Evolutionary conservation across 176 grass and related monocot species (phyloP).

Genomic region (Oryza glumipatula): DNA sequence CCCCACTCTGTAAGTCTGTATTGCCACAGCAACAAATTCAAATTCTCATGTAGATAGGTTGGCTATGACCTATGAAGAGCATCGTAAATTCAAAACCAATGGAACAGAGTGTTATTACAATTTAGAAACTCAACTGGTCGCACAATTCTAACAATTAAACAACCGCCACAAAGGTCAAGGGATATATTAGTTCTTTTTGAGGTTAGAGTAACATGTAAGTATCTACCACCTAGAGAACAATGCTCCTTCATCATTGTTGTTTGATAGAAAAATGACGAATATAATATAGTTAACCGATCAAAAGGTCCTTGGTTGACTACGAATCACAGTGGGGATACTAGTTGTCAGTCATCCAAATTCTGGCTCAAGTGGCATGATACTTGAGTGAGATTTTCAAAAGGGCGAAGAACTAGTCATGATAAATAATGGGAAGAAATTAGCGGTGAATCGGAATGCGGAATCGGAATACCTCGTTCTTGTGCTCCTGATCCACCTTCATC

Average conservation of each 20-base stretch:
- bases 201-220: neutral
- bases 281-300: neutral
- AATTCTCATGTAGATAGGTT: neutral
- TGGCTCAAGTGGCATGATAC: neutral
- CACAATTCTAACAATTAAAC: neutral
- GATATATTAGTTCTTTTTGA: neutral
- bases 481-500: slow-evolving; percentile 15
- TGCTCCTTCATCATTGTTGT: neutral
- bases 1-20: neutral
- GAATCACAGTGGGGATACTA: neutral
- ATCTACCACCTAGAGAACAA: neutral
- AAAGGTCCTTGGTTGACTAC: neutral
- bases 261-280: neutral
- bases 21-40: neutral
- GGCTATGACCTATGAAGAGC: neutral
- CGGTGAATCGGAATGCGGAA: neutral
- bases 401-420: neutral
- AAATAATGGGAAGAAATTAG: neutral
- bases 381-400: neutral
- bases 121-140: neutral
- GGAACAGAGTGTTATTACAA: neutral
- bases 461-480: slow-evolving; percentile 35
- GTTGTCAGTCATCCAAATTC: slow-evolving; percentile 24
- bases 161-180: neutral
- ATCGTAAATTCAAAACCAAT: neutral